phyloP scores from a whole-genome alignment of 192 early-diverging fungal species.

The Thamnidium elegans region DNA sequence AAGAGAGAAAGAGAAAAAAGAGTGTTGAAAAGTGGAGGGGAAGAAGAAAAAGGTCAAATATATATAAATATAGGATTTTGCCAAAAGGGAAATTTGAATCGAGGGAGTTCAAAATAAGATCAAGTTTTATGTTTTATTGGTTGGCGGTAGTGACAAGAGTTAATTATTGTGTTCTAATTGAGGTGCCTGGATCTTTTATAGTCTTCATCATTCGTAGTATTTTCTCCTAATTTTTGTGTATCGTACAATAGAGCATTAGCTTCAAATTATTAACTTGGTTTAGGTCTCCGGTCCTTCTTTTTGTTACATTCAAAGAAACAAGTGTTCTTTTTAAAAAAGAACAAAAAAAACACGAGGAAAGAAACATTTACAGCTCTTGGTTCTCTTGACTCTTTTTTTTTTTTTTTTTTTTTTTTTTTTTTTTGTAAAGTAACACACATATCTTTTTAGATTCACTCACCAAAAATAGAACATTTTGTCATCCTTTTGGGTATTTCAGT shows the following conservation, averaged over 20 bases:
- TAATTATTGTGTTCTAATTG: conserved; percentile 8
- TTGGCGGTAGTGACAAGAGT: conserved; percentile 13
- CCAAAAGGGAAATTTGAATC: no score
- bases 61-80: no score
- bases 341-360: neutral
- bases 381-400: no score
- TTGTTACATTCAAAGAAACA: neutral
- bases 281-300: neutral
- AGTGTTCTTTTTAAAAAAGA: neutral
- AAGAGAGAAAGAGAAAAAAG: conserved; percentile 4
- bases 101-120: no score
- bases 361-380: neutral
- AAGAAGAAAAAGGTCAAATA: neutral
- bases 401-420: conserved; percentile 10
- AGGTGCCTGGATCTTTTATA: conserved; percentile 9
- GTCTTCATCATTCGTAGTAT: neutral
- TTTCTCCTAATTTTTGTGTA: conserved; percentile 11
- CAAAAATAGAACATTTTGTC: conserved; percentile 14
- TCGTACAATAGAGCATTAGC: neutral
- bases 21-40: neutral
- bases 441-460: no score
- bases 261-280: no score
- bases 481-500: conserved; percentile 4
- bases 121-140: conserved; percentile 1
- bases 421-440: no score